Conservation (phyloP, 495 filamentous ascomycete genomes). For the Hamigera avellanea region DNA sequence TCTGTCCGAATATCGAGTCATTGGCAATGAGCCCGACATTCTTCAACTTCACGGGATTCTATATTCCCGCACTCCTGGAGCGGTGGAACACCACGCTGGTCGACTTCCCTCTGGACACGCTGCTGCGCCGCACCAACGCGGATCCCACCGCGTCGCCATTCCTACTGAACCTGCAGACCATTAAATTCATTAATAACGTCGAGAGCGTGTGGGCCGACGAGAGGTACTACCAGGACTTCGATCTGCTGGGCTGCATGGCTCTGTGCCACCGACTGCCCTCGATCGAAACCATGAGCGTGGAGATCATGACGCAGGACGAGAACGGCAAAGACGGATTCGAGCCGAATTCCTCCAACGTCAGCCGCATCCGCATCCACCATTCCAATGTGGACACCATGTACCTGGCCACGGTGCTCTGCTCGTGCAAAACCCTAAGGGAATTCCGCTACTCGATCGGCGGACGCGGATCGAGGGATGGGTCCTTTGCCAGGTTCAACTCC, state of each 20-base stretch:
- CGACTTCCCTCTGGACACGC: slow-evolving; percentile 6
- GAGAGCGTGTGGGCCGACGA: slow-evolving; percentile 2
- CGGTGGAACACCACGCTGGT: not conserved
- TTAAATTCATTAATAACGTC: not conserved
- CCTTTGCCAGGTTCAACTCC: slow-evolving; percentile 5
- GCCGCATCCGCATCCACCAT: slow-evolving; percentile 8
- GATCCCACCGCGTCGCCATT: slow-evolving; percentile 4
- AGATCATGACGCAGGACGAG: slow-evolving; percentile 6
- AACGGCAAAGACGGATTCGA: not conserved
- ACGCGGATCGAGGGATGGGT: slow-evolving; percentile 2
- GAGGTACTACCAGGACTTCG: slow-evolving; percentile 7
- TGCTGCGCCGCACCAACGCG: slow-evolving; percentile 8
- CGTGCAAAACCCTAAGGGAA: slow-evolving; percentile 9
- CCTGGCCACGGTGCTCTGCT: slow-evolving; percentile 8
- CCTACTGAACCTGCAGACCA: slow-evolving; percentile 1
- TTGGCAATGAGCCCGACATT: slow-evolving; percentile 8
- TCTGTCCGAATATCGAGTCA: slow-evolving; percentile 15
- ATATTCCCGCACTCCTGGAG: not conserved
- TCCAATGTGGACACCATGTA: slow-evolving; percentile 5
- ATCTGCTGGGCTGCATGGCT: slow-evolving; percentile 4
- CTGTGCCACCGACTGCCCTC: slow-evolving; percentile 12
- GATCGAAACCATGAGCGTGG: slow-evolving; percentile 12
- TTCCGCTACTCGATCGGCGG: slow-evolving; percentile 15
- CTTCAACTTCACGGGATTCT: not conserved
- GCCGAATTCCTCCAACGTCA: slow-evolving; percentile 10